Base-by-base conservation (phyloP, 2,329 filamentous ascomycete genomes). In the Epichloe elymi region DNA sequence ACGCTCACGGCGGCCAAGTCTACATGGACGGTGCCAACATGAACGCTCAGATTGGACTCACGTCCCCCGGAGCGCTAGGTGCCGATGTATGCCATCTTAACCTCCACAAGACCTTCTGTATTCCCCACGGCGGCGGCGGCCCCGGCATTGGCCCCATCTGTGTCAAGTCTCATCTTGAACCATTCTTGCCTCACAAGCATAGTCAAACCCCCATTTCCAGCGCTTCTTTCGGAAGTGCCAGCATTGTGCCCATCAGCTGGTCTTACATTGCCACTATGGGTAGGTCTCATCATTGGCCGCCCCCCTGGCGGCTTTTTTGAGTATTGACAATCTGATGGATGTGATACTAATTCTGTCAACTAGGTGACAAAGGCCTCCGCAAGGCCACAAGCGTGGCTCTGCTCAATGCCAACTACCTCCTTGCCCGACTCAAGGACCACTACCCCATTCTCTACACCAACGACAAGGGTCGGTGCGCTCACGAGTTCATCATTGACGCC, bases 1-100 rank as follows among this genome's bases (percentile, higher is more conserved):
- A 97, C 70, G 69, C 85, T 56, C 74, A 94, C 63, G 91, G 91
- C 49, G 91, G 91, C 10, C 88, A 94, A 64, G 91, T 97, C 15
- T 97, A 96, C 74, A 96, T 97, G 91, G 91, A 97, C 65, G 91
- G 91, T 46, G 91, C 91, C 57, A 97, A 97, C 73, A 93, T 96
- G 88, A 97, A 96, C 64, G 91, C 91, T 17, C 91, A 97, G 69
- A 96, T 97, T 56, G 91, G 91, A 12, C 78, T 97, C 11, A 95
- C 88, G 73, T 95, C 88, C 0, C 91, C 91, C 2, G 91, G 91
- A 39, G 89, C 94, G 66, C 95, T 97, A 58, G 91, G 91, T 19
- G 91, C 91, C 33, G 91, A 97, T 65, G 90, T 96, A 39, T 97
- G 91, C 77, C 91, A 96, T 72, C 75, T 97, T 54, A 97, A 97